Evolutionary conservation across 2,329 filamentous ascomycete genomes (phyloP), one percentile per base, ranked within the genome.

Genomic region (Alternaria brassicae): DNA sequence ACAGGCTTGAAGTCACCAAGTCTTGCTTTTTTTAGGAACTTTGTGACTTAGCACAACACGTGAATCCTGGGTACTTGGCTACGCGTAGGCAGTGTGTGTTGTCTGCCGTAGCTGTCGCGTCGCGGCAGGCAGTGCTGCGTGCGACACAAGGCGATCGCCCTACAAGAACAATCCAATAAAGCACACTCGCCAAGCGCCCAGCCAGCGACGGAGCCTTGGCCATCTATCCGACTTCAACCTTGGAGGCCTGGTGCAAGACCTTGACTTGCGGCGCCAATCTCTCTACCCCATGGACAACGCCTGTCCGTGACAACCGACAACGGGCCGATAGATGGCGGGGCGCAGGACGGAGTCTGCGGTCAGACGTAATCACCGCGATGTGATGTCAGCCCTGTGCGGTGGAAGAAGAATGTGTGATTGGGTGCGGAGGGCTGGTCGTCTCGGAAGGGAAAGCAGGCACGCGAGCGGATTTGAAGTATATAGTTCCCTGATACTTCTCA

Each of bases 251-350:
- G 13, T 13, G 12, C 44, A 48, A 34, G 44, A n/a, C 44, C 13
- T 23, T 34, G 19, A 48, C 36, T 30, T 13, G 10, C 37, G 19
- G 37, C 37, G 37, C 37, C 37, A 40, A 40, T 21, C 44, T 30
- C 23, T 21, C 7, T 48, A 21, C 44, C 44, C 44, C 44, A 48
- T 48, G 30, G 44, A 15, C 30, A 48, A 48, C 19, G 28, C 32
- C 44, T 30, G 17, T 17, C 13, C 13, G 19, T 25, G 28, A 34
- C 27, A 25, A 25, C 48, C 54, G 48, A 57, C n/a, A 15, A 53
- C 48, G 54, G 54, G 7, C 54, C 54, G 54, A 57, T 53, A 39
- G 19, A 17, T 17, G 52, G 3, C 36, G 53, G 44, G 53, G 19
- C 36, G 15, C 32, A 28, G 10, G 53, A 13, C 21, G 34, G 23